phyloP scores from a whole-genome alignment of 352 stramenopile genomes.

The Thalassiosira livingstoniorum region DNA sequence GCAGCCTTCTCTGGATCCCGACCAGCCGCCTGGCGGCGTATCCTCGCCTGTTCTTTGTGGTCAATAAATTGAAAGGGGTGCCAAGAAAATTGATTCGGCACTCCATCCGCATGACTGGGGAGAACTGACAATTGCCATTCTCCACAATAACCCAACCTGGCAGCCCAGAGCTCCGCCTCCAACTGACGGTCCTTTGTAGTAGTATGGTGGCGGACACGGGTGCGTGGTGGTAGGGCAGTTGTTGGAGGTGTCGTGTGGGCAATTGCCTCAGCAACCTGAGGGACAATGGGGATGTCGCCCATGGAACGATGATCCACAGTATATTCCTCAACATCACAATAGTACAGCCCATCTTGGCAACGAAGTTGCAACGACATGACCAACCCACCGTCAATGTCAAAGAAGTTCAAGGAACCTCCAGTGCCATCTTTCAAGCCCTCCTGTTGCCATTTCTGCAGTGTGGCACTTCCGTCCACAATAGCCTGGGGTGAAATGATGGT shows the following conservation, averaged over 20 bases:
- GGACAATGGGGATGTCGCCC: too few relatives aligned
- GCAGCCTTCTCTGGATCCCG: background rate
- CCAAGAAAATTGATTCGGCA: background rate
- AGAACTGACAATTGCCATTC: background rate
- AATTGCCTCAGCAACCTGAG: too few relatives aligned
- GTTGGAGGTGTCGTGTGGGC: too few relatives aligned
- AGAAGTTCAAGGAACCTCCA: background rate
- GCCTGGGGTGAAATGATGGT: background rate
- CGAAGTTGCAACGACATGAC: background rate
- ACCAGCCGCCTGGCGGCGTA: background rate
- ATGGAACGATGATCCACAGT: too few relatives aligned
- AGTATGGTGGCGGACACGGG: background rate
- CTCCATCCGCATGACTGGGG: background rate
- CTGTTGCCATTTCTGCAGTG: background rate
- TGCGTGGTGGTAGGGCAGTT: background rate
- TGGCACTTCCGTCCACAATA: background rate
- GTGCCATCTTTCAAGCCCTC: background rate
- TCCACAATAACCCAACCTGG: background rate
- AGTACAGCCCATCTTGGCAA: background rate
- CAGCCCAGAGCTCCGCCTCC: background rate
- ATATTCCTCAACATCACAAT: background rate
- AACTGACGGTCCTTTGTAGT: background rate
- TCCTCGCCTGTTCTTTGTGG: conserved; percentile 22
- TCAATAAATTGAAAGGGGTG: background rate
- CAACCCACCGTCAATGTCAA: background rate